Base-by-base conservation (phyloP, 2,329 filamentous ascomycete genomes). In the Laburnicola sp. region DNA sequence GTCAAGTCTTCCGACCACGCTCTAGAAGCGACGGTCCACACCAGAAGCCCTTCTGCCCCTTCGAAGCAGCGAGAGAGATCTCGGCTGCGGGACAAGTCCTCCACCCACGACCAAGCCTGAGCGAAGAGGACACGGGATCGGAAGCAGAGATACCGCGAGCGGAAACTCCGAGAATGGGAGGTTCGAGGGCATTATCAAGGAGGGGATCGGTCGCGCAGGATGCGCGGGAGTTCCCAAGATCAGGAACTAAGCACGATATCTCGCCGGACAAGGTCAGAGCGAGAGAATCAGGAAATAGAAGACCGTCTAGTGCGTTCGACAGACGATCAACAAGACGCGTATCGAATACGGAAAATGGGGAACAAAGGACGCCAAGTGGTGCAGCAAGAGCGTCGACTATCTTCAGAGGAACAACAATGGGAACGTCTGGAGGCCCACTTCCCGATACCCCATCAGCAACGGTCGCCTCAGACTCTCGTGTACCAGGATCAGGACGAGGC, bases 291-390 rank as follows among this genome's bases (percentile, higher is more conserved):
- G 21, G 25, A 16, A 38, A 40, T 22, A 25, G 44, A 45, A 49
- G 53, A 27, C 49, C 41, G 22, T 54, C 54, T 41, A 51, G 37
- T 31, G 48, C 54, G 23, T 42, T 46, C 28, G 46, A 45, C 21
- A 43, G 27, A 51, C 30, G 30, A 41, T 48, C 38, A 27, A 23
- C 52, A 47, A 46, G 44, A 30, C 32, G 39, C 11, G 45, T 50
- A 48, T 48, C 50, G 10, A 47, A 44, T 34, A 25, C 11, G 8
- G n/a, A 21, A 22, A 25, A 10, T 6, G 4, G 23, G 7, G 10
- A 6, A 6, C 16, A 23, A 10, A 27, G 25, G 22, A 28, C 22
- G 23, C 10, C 32, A 26, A 45, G 31, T 27, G 31, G 8, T 11
- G 27, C 40, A 42, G 25, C 46, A 31, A 31, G 53, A 45, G 16